Percentiles rank a stretch among this genome's conserved stretches.
These are phyloP conservation scores for Coemansia sp. DNA, from an alignment of 192 early-diverging fungal genomes.

Conservation along the genomic window DNA sequence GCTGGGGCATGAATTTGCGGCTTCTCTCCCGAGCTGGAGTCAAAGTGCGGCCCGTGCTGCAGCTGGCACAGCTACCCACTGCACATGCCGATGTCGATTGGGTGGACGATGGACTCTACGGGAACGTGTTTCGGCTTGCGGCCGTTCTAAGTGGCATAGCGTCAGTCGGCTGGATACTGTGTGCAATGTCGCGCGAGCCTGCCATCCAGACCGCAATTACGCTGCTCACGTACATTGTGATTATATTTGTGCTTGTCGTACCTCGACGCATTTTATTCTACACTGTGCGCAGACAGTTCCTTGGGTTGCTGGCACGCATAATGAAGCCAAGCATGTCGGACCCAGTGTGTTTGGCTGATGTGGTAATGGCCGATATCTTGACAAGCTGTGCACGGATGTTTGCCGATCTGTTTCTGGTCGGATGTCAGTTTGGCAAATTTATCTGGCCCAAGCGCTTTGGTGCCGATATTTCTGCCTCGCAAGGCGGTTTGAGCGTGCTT, in stretches of 20 bases:
- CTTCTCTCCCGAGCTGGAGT: conserved; percentile 35
- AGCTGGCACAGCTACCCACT: conserved; percentile 24
- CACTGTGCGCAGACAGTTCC: conserved; percentile 40
- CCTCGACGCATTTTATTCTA: conserved; percentile 39
- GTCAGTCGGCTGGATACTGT: conserved; percentile 30
- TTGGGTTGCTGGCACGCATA: conserved; percentile 36
- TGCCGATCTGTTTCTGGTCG: conserved; percentile 68
- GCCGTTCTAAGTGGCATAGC: conserved; percentile 15
- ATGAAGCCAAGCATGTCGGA: conserved; percentile 34
- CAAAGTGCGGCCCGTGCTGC: conserved; percentile 31
- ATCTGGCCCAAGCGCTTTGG: conserved; percentile 26
- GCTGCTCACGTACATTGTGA: conserved; percentile 31
- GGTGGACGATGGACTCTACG: conserved; percentile 16
- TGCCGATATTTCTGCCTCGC: not conserved
- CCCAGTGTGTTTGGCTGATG: conserved; percentile 70
- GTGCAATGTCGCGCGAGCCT: conserved; percentile 10
- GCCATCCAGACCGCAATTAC: conserved; percentile 20
- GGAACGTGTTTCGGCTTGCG: conserved; percentile 25
- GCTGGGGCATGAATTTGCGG: conserved; percentile 47
- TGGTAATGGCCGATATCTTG: conserved; percentile 92
- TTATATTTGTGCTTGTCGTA: conserved; percentile 21
- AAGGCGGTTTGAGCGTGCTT: not conserved
- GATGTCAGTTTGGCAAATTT: conserved; percentile 59
- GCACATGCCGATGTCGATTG: not conserved
- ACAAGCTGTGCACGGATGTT: conserved; percentile 90